Base-by-base conservation (phyloP, 768 basidiomycete genomes). In the Calvatia gigantea region DNA sequence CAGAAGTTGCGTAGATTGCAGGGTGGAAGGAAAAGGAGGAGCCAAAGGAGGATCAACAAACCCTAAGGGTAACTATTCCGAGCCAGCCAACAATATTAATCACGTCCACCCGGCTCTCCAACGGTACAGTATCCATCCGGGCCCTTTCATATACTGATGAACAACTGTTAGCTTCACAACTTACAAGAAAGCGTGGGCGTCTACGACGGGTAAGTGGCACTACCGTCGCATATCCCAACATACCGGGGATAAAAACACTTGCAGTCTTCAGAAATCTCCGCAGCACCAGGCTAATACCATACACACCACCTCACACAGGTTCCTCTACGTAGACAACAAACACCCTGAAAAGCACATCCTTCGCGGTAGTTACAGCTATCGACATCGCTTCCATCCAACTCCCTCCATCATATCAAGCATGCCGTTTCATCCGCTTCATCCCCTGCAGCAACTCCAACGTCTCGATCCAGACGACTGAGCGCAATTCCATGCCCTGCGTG, bases 261-360 rank as follows among this genome's bases (percentile, higher is more conserved):
- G 39, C 66, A 97, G 94, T 51, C 77, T 78, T 54, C 87, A 92
- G 77, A 96, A 96, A 72, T 79, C 91, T 4, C 75, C 80, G n/a
- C 75, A 80, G 31, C 87, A 95, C 65, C 91, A 94, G 69, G 72
- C 79, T 43, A 91, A 94, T 25, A 80, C 80, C 0, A 68, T 89
- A 3, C 76, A 87, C 65, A 75, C 89, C 31, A 90, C 95, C 0
- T 87, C 85, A 1, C 91, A 95, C 65, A 86, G 95, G 29, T 72
- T 98, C 0, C 86, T 98, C 74, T 94, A 90, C 72, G 76, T 93
- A 59, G 82, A 90, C 65, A 61, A 69, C 28, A 65, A 73, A 29
- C 73, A 80, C 47, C 69, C 81, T 15, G 67, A 64, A n/a, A 66
- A 71, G n/a, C 1, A 69, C 79, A 35, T 94, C 92, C 0, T 86